Conservation (phyloP, 768 basidiomycete genomes). For the Melanogaster broomeanus region DNA sequence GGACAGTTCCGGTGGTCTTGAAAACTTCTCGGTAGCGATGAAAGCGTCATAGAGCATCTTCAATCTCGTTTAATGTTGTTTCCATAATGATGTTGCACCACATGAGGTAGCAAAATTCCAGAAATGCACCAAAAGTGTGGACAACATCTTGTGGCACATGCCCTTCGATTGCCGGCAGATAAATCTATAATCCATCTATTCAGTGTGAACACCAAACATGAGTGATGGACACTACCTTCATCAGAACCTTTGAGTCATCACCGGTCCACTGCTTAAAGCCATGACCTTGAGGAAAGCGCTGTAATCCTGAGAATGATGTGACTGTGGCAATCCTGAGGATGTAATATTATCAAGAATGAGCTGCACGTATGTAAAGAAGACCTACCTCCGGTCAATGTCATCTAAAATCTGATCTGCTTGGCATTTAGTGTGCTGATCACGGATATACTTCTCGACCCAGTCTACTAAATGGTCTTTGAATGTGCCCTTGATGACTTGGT, state of each 20-base stretch:
- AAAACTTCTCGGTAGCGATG: slow-evolving; percentile 23
- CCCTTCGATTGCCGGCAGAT: slow-evolving; percentile 26
- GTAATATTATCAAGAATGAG: not conserved
- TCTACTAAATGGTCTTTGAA: no score
- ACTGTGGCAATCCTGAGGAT: slow-evolving; percentile 27
- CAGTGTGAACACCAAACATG: not conserved
- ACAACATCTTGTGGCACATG: slow-evolving; percentile 21
- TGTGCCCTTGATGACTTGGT: no score
- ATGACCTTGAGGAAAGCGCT: slow-evolving; percentile 30
- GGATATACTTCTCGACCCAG: not conserved
- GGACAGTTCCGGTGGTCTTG: slow-evolving; percentile 8
- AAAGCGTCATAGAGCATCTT: slow-evolving; percentile 16
- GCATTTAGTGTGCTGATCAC: not conserved
- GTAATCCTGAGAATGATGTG: slow-evolving; percentile 26
- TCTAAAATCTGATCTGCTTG: slow-evolving; percentile 19
- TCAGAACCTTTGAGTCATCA: slow-evolving; percentile 38
- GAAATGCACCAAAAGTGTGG: slow-evolving; percentile 14
- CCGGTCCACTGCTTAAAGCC: slow-evolving; percentile 40
- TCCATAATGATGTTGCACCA: slow-evolving; percentile 18
- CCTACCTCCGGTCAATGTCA: slow-evolving; percentile 32
- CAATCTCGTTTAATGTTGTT: slow-evolving; percentile 13
- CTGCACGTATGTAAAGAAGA: not conserved
- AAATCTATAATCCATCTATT: slow-evolving; percentile 15
- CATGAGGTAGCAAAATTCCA: slow-evolving; percentile 36
- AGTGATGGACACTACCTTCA: slow-evolving; percentile 31